Conservation (phyloP, 306 rosid species). For the Lotus japonicus region DNA sequence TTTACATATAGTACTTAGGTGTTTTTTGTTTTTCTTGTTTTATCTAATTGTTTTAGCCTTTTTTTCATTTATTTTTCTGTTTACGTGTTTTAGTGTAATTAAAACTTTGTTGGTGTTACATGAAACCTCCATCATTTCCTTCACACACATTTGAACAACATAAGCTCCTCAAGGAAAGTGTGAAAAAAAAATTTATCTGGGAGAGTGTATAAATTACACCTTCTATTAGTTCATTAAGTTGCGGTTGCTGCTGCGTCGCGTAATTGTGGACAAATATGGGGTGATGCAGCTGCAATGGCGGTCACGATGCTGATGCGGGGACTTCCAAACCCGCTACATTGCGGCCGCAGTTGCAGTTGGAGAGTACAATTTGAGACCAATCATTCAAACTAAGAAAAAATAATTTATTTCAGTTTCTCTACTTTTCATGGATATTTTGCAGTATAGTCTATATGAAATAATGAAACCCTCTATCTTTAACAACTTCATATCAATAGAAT, state of each 20-base stretch:
- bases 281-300: too few species aligned
- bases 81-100: not conserved
- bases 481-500: not conserved
- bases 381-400: not conserved
- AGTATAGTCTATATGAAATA: not conserved
- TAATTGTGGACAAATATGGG: too few species aligned
- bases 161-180: not conserved
- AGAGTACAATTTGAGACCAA: too few species aligned
- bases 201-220: not conserved
- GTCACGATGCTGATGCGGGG: too few species aligned
- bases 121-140: not conserved
- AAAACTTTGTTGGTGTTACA: not conserved
- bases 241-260: too few species aligned
- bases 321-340: too few species aligned
- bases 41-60: not conserved
- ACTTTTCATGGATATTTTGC: not conserved
- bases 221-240: not conserved
- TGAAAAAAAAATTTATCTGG: not conserved
- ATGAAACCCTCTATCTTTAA: not conserved
- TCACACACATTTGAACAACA: slow-evolving; percentile 5
- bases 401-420: not conserved
- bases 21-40: not conserved
- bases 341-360: too few species aligned
- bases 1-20: not conserved
- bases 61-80: not conserved